phyloP scores from a whole-genome alignment of 345 rosid genomes.

The Sisymbrium altissimum region DNA sequence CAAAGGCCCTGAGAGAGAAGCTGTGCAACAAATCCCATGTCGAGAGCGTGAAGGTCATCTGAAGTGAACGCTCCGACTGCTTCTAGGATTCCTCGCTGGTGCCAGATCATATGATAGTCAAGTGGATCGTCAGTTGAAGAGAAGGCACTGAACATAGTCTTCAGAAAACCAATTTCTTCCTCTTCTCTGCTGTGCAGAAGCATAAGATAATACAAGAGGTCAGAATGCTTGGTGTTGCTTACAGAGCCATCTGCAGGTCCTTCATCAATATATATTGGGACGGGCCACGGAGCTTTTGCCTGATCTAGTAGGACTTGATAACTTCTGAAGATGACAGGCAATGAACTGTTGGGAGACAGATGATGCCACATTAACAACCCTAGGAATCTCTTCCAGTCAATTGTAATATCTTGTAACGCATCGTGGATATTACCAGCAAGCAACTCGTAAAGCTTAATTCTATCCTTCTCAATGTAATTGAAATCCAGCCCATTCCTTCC shows the following conservation, averaged over 20 bases:
- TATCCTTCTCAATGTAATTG: slow-evolving; percentile 79
- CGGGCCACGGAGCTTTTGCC: slow-evolving; percentile 76
- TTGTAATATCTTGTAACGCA: slow-evolving; percentile 52
- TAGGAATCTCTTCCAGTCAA: slow-evolving; percentile 97
- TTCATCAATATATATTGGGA: slow-evolving; percentile 88
- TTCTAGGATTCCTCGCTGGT: slow-evolving; percentile 73
- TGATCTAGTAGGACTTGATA: slow-evolving; percentile 66
- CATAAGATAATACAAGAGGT: slow-evolving; percentile 91
- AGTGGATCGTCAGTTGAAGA: slow-evolving; percentile 94
- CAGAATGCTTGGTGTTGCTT: slow-evolving; percentile 51
- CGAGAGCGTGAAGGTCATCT: slow-evolving; percentile 83
- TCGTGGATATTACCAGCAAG: slow-evolving; percentile 83
- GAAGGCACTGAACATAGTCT: slow-evolving; percentile 84
- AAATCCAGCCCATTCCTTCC: slow-evolving; percentile 83
- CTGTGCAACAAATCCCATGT: slow-evolving; percentile 91
- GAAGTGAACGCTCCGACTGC: slow-evolving; percentile 77
- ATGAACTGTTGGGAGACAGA: slow-evolving; percentile 59
- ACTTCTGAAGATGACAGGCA: slow-evolving; percentile 62
- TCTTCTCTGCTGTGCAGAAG: slow-evolving; percentile 82
- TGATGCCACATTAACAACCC: slow-evolving; percentile 96
- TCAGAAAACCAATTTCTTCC: slow-evolving; percentile 49
- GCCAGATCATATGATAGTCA: slow-evolving; percentile 99
- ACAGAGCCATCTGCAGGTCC: slow-evolving; percentile 50
- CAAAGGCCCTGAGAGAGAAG: slow-evolving; percentile 71
- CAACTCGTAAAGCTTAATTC: slow-evolving; percentile 79